phyloP scores from a whole-genome alignment of 352 stramenopile species.

The Globisporangium camurandrum region DNA sequence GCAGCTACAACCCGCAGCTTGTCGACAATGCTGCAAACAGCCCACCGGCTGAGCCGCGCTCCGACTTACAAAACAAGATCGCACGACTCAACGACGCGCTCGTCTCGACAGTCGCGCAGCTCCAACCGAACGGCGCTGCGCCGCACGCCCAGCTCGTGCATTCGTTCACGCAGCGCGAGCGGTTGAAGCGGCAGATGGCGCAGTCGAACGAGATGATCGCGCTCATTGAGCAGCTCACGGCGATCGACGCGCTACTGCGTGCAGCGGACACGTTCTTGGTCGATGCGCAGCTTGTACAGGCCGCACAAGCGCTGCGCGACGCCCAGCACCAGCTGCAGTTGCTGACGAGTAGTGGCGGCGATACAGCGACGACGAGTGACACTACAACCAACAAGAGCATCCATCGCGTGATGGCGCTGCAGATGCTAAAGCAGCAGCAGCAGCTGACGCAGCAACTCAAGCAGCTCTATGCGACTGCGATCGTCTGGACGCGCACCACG shows the following conservation, averaged over 20 bases:
- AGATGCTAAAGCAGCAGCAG: conserved; percentile 50
- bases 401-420: conserved; percentile 18
- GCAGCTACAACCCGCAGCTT: conserved; percentile 3
- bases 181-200: conserved; percentile 48
- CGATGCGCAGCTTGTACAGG: conserved; percentile 33
- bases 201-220: conserved; percentile 52
- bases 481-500: conserved; percentile 31
- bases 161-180: conserved; percentile 53
- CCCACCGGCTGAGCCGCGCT: conserved; percentile 10
- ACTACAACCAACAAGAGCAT: conserved; percentile 26
- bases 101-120: conserved; percentile 33
- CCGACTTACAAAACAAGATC: conserved; percentile 47
- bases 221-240: conserved; percentile 62
- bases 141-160: conserved; percentile 36
- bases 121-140: conserved; percentile 27
- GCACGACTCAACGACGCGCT: conserved; percentile 31
- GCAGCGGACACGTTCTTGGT: conserved; percentile 41
- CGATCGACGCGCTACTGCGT: conserved; percentile 42
- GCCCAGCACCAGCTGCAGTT: conserved; percentile 28
- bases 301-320: conserved; percentile 28
- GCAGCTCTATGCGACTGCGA: conserved; percentile 30
- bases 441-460: conserved; percentile 37
- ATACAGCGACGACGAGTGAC: neutral
- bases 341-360: conserved; percentile 3
- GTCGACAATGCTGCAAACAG: neutral